Percentiles rank a stretch among this genome's conserved stretches.
These are phyloP conservation scores for Auxenochlorella pyrenoidosa DNA, from an alignment of 139 green algal species.

Conservation along the genomic window DNA sequence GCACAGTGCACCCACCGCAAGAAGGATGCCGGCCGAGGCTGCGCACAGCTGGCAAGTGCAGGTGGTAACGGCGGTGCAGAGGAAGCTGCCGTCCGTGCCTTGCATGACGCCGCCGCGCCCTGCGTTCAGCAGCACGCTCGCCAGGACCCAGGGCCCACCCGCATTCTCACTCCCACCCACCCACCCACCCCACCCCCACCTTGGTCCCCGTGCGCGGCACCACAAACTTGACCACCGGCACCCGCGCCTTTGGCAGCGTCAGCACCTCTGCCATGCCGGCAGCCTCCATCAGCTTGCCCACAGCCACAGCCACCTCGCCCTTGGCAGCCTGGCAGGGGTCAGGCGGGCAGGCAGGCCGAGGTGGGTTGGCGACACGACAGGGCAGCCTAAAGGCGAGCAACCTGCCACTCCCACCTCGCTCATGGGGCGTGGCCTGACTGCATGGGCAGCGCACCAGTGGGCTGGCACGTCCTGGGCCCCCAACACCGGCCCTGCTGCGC, in stretches of 20 bases:
- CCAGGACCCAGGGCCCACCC: too few relatives aligned
- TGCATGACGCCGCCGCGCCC: too few relatives aligned
- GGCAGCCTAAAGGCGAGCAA: too few relatives aligned
- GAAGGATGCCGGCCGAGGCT: background rate
- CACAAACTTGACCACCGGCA: constrained; percentile 90
- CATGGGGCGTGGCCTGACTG: too few relatives aligned
- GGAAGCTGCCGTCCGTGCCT: too few relatives aligned
- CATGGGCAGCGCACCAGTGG: too few relatives aligned
- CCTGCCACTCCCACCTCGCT: too few relatives aligned
- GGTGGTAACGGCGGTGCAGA: background rate
- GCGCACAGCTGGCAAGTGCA: background rate
- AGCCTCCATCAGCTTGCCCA: constrained; percentile 63
- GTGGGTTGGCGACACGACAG: too few relatives aligned
- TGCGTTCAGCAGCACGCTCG: background rate
- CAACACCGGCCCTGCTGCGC: too few relatives aligned
- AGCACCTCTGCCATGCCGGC: constrained; percentile 71
- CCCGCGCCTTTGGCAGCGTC: constrained; percentile 75
- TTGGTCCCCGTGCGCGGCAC: constrained; percentile 56
- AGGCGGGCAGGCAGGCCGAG: background rate
- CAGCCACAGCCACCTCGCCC: constrained; percentile 61
- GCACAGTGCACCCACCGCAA: too few relatives aligned
- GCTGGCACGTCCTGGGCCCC: too few relatives aligned
- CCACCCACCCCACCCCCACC: background rate
- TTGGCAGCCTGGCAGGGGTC: constrained; percentile 45
- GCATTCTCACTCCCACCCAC: background rate